Conservation (phyloP, 805 yeast species). For the Tetrapisispora phaffii region DNA sequence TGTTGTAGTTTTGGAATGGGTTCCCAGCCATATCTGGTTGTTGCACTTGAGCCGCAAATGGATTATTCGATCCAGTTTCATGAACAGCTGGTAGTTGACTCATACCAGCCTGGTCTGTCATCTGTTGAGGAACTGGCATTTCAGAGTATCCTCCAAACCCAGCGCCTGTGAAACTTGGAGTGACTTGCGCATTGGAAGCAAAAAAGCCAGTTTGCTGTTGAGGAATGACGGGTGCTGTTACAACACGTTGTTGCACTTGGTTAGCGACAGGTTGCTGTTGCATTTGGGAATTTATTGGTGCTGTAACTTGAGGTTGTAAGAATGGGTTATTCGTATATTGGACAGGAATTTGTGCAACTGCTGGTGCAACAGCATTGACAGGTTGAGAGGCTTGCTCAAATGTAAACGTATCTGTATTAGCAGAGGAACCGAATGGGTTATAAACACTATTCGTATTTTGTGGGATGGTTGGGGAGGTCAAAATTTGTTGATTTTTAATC, state of each 20-base stretch:
- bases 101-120: constrained; percentile 3
- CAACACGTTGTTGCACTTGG: constrained; percentile 5
- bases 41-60: constrained; percentile 24
- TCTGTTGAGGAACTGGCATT: constrained; percentile 7
- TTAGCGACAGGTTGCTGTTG: constrained; percentile 14
- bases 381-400: constrained; percentile 14
- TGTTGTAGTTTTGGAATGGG: constrained; percentile 15
- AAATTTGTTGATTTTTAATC: constrained; percentile 22
- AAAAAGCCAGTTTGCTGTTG: constrained; percentile 22
- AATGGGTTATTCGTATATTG: constrained; percentile 2
- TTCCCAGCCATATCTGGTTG: constrained; percentile 2
- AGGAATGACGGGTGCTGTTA: constrained; percentile 6
- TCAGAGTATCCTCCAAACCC: constrained; percentile 49
- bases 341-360: neutral
- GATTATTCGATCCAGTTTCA: constrained; percentile 30
- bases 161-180: constrained; percentile 39
- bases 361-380: constrained; percentile 2
- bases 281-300: constrained; percentile 16
- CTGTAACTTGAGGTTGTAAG: constrained; percentile 9
- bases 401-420: constrained; percentile 9
- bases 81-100: constrained; percentile 6
- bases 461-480: constrained; percentile 22
- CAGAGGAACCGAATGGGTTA: constrained; percentile 25
- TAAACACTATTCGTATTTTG: constrained; percentile 22
- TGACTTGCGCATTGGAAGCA: constrained; percentile 21